Evolutionary conservation across 1,284 basidiomycete genomes (phyloP).

Genomic region (Mycosarcoma mackinlayi): DNA sequence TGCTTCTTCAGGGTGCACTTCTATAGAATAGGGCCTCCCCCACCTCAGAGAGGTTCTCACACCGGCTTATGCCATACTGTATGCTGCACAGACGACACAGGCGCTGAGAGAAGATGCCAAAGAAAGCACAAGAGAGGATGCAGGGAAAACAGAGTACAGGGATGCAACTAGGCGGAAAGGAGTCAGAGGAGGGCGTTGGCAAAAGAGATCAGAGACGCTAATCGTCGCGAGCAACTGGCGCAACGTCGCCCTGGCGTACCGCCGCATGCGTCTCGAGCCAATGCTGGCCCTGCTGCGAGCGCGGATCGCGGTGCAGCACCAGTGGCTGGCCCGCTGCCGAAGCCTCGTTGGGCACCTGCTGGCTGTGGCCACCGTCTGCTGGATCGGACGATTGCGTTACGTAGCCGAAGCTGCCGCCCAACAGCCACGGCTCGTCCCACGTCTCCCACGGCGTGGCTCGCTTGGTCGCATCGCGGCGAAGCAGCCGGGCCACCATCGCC

Average conservation of each 20-base stretch:
- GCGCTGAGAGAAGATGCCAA: not conserved
- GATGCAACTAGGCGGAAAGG: not conserved
- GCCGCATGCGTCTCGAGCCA: constrained; percentile 52
- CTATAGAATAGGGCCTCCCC: too few relatives aligned
- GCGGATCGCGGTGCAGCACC: constrained; percentile 54
- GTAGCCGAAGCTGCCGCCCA: constrained; percentile 56
- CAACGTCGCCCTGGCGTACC: constrained; percentile 43
- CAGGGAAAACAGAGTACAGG: constrained; percentile 1
- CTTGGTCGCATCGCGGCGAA: constrained; percentile 61
- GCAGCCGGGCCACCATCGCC: constrained; percentile 56
- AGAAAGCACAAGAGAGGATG: too few relatives aligned
- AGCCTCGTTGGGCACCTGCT: constrained; percentile 43
- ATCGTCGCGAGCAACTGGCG: constrained; percentile 42
- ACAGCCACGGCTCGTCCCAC: constrained; percentile 65
- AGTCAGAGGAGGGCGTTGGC: not conserved
- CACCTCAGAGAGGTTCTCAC: too few relatives aligned
- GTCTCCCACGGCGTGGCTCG: constrained; percentile 59
- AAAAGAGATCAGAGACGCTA: constrained; percentile 3
- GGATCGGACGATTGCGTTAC: constrained; percentile 1
- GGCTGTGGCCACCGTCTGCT: constrained; percentile 1
- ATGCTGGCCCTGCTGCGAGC: constrained; percentile 42
- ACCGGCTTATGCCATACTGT: too few relatives aligned
- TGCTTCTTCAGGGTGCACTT: too few relatives aligned
- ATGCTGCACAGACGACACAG: too few relatives aligned
- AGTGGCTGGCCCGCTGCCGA: constrained; percentile 47